Evolutionary conservation across 1,284 basidiomycete genomes (phyloP), one percentile per base, ranked within the genome.

Genomic region (Rugosomyces carneus): DNA sequence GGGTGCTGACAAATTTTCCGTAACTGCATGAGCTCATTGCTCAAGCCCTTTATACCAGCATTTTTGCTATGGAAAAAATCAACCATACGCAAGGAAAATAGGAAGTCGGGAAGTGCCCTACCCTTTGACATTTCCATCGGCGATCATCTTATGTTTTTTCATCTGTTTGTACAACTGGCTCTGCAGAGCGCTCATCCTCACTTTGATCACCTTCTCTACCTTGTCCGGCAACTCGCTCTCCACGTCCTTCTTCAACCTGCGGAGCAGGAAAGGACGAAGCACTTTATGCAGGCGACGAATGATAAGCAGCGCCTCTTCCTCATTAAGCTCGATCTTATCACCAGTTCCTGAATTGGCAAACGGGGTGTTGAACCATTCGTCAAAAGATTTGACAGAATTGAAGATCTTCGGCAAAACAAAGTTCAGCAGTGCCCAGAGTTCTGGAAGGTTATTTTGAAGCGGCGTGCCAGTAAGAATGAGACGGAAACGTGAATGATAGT

Each of bases 321-420:
- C 96, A 70, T 96, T 98, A 72, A 99, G 70, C 75, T 97, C 93
- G 65, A 99, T 97, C 78, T 95, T 96, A 68, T 99, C 95, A 16
- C 87, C 86, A 0, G 88, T 86, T 27, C 96, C 95, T 13, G 94
- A 93, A 68, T 95, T 98, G 52, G 96, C 95, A 57, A 99, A 99
- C 0, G 96, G 96, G 1, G 95, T 97, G 70, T 99, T 99, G 78
- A 99, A 99, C 96, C 96, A 99, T 64, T 99, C 96, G 62, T 99
- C 96, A 63, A 99, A 99, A 38, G 93, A 96, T 67, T 98, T 97
- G 57, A 98, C 94, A 3, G 95, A 99, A 72, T 99, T 99, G 79
- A 99, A 99, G 61, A 99, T 87, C 70, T 93, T 97, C 18, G 96
- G 96, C 15, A 99, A 74, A 39, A 94, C 95, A 63, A 99, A 99